A percentile compares a stretch with the other conserved stretches of the same genome.
Evolutionary conservation across 345 rosid genomes (phyloP).

Genomic region (Dipteronia dyeriana): DNA sequence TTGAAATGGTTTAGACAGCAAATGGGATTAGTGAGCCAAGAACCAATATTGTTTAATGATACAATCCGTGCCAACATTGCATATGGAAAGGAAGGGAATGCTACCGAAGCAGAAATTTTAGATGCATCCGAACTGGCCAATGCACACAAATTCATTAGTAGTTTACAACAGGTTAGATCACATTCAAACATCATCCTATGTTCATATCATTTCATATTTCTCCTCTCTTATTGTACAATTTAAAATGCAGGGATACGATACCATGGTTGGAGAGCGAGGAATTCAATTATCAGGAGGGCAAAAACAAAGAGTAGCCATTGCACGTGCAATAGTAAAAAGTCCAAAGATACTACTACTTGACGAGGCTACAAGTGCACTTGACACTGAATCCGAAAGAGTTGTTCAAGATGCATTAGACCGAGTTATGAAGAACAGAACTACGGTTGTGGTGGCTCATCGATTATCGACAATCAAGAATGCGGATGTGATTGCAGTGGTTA

Average conservation of each 20-base stretch:
- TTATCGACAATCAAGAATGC: conserved; percentile 61
- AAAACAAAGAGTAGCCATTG: conserved; percentile 63
- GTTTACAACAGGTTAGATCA: conserved; percentile 62
- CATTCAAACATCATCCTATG: not conserved
- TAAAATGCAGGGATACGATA: conserved; percentile 59
- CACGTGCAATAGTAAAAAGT: conserved; percentile 53
- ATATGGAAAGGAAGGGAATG: conserved; percentile 74
- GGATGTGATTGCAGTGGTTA: conserved; percentile 56
- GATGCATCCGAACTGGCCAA: conserved; percentile 75
- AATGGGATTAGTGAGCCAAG: conserved; percentile 83
- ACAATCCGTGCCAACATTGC: conserved; percentile 80
- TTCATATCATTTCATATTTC: not conserved
- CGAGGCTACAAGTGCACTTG: conserved; percentile 65
- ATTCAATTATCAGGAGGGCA: conserved; percentile 59
- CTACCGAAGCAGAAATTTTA: conserved; percentile 63
- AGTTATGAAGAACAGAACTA: conserved; percentile 49
- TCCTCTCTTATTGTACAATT: not conserved
- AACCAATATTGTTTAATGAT: conserved; percentile 68
- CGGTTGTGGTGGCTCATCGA: conserved; percentile 57
- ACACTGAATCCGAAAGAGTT: conserved; percentile 54
- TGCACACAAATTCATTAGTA: conserved; percentile 78
- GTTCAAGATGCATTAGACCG: conserved; percentile 58
- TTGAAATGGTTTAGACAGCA: conserved; percentile 80
- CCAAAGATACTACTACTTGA: conserved; percentile 55
- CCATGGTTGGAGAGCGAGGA: conserved; percentile 57